These are phyloP conservation scores for Botrytis byssoidea DNA, from an alignment of 2,329 filamentous ascomycete genomes.

Conservation along the genomic window DNA sequence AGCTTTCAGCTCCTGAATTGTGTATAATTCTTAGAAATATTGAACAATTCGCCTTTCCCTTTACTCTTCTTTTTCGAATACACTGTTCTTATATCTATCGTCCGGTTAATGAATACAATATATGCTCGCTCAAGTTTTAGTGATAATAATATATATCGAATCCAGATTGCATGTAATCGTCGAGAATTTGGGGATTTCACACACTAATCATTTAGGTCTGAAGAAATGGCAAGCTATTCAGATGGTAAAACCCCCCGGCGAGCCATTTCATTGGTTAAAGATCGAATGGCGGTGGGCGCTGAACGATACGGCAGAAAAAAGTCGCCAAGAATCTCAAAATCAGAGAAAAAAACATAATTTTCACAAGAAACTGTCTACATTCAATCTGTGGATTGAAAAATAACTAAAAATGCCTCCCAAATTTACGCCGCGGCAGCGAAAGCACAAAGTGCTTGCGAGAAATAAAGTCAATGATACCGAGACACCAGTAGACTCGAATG, in stretches of 20 bases:
- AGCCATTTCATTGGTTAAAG: not conserved
- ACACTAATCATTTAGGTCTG: not conserved
- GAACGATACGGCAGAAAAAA: constrained; percentile 19
- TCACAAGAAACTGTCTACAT: not conserved
- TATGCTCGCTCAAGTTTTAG: not conserved
- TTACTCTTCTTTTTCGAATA: not conserved
- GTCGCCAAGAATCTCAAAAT: constrained; percentile 14
- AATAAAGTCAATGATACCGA: constrained; percentile 48
- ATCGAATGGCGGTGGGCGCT: constrained; percentile 6
- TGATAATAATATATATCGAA: not conserved
- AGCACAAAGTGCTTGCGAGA: constrained; percentile 67
- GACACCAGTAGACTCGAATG: constrained; percentile 52
- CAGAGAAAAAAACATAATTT: not conserved
- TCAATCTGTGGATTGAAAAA: not conserved
- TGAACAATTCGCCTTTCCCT: not conserved
- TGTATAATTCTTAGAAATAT: too few species aligned
- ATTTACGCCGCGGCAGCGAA: constrained; percentile 64
- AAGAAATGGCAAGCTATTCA: not conserved
- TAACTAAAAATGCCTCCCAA: constrained; percentile 38
- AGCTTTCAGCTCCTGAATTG: too few species aligned
- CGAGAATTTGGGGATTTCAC: not conserved
- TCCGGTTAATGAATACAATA: not conserved
- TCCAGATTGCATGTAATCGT: not conserved
- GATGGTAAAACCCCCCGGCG: not conserved
- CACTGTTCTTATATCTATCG: not conserved